phyloP scores from a whole-genome alignment of 2,329 filamentous ascomycete species.

The Paraphaeosphaeria sporulosa region DNA sequence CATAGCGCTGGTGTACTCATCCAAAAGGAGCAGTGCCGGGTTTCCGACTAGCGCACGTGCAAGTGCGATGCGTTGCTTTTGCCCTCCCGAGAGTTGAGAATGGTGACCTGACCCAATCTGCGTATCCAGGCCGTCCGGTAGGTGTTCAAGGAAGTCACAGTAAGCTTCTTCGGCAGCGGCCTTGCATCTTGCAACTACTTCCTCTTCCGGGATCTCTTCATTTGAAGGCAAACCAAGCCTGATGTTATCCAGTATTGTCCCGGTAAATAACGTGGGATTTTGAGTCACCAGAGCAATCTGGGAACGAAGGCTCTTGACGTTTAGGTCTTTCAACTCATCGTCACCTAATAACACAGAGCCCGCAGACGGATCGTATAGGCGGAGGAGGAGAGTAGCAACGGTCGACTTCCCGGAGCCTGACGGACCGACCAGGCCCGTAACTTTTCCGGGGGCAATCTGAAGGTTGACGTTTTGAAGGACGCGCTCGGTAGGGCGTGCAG shows the following conservation, averaged over 20 bases:
- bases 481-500: constrained; percentile 51
- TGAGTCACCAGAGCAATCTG: constrained; percentile 46
- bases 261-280: constrained; percentile 42
- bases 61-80: constrained; percentile 50
- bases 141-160: constrained; percentile 46
- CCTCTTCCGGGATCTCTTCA: constrained; percentile 35
- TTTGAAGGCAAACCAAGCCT: constrained; percentile 37
- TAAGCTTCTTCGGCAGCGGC: constrained; percentile 65
- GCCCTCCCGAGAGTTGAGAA: constrained; percentile 47
- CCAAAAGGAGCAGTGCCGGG: constrained; percentile 43
- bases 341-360: constrained; percentile 39
- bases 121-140: constrained; percentile 46
- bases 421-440: constrained; percentile 56
- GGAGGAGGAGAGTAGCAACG: constrained; percentile 52
- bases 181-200: constrained; percentile 55
- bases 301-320: constrained; percentile 41
- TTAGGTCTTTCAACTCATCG: constrained; percentile 35
- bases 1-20: constrained; percentile 49
- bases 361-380: constrained; percentile 48
- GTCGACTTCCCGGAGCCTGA: constrained; percentile 57
- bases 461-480: constrained; percentile 51
- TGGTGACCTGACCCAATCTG: constrained; percentile 42
- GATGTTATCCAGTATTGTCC: constrained; percentile 48
- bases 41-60: constrained; percentile 45
- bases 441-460: constrained; percentile 47